phyloP scores from a whole-genome alignment of 2,329 filamentous ascomycete species.

The Trichoderma breve region DNA sequence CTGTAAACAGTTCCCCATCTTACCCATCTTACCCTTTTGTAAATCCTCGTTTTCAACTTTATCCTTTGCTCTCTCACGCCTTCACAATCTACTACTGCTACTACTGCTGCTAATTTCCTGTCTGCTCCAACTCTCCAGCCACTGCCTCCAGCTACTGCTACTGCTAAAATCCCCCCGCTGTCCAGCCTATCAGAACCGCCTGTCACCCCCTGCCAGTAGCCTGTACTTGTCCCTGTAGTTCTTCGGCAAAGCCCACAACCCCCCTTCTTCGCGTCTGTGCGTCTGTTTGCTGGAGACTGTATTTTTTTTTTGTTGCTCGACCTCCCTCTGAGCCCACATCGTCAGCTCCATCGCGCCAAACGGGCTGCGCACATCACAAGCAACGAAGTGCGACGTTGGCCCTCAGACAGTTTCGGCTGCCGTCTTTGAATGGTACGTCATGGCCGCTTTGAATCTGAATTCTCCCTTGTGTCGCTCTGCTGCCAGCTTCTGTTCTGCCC shows the following conservation, averaged over 20 bases:
- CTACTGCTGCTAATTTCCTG: background rate
- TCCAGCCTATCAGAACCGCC: constrained; percentile 18
- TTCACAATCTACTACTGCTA: background rate
- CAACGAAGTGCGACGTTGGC: constrained; percentile 17
- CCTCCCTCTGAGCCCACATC: constrained; percentile 21
- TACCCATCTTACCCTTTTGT: background rate
- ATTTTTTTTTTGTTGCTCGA: constrained; percentile 14
- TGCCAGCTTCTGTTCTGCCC: background rate
- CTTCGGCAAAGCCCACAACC: constrained; percentile 6
- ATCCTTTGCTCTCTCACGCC: background rate
- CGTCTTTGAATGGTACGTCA: constrained; percentile 21
- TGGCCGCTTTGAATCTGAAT: background rate
- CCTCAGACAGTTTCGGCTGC: constrained; percentile 9
- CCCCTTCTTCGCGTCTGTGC: constrained; percentile 20
- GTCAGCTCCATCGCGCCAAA: constrained; percentile 21
- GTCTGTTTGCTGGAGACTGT: constrained; percentile 15
- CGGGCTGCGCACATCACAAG: constrained; percentile 17
- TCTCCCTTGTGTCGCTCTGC: background rate
- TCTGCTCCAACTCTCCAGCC: background rate
- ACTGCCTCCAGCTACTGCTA: background rate
- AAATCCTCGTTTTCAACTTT: background rate
- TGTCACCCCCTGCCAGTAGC: background rate
- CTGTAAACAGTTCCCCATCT: background rate
- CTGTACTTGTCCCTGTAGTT: constrained; percentile 4
- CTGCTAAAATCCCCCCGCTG: background rate